These are phyloP conservation scores for Paspalum notatum DNA, from an alignment of 176 grass and related monocot genomes.

Conservation along the genomic window DNA sequence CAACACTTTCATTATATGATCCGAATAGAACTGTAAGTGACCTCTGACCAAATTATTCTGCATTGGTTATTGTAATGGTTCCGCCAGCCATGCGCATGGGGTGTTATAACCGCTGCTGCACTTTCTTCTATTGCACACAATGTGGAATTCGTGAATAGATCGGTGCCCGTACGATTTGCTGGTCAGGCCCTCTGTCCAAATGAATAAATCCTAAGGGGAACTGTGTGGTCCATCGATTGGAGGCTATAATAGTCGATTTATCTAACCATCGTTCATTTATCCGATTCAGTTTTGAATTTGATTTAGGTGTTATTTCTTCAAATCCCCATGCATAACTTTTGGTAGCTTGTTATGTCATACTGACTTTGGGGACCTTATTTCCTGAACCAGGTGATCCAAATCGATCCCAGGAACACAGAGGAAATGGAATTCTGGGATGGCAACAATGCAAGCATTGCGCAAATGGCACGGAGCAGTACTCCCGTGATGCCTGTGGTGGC, in stretches of 20 bases:
- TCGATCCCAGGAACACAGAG: slow-evolving; percentile 54
- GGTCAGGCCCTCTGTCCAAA: background rate
- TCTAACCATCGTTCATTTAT: background rate
- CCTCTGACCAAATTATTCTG: background rate
- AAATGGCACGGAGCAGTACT: slow-evolving; percentile 61
- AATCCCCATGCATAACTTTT: background rate
- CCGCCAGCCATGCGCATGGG: background rate
- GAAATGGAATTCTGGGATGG: slow-evolving; percentile 78
- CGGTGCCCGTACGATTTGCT: background rate
- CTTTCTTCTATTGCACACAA: background rate
- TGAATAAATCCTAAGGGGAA: background rate
- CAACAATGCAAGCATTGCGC: slow-evolving; percentile 51
- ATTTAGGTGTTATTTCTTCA: background rate
- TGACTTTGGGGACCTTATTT: slow-evolving; percentile 15
- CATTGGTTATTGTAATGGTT: background rate
- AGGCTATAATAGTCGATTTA: background rate
- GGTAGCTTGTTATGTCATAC: background rate
- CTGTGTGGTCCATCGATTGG: background rate
- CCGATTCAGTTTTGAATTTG: background rate
- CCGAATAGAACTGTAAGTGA: slow-evolving; percentile 83
- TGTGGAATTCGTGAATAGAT: background rate
- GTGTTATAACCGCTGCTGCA: background rate
- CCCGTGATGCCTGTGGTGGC: slow-evolving; percentile 23
- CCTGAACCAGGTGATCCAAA: slow-evolving; percentile 73
- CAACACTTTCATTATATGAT: slow-evolving; percentile 72